Conservation (phyloP, 495 filamentous ascomycete species). For the Penicillium odoratum region DNA sequence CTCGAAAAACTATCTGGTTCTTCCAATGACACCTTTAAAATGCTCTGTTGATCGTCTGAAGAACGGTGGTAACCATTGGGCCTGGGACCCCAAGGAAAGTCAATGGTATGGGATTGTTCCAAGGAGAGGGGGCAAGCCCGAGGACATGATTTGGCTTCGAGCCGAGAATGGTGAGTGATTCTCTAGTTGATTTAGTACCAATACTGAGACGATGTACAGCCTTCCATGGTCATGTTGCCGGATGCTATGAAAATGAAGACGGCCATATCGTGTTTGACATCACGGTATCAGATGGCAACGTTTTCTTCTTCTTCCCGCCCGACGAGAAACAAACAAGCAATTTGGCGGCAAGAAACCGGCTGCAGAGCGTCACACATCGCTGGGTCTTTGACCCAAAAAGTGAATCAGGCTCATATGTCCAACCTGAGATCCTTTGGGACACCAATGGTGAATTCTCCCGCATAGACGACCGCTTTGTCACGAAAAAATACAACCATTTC, state of each 20-base stretch:
- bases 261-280: constrained; percentile 54
- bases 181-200: too few species aligned
- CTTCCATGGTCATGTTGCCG: constrained; percentile 52
- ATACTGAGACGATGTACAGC: constrained; percentile 6
- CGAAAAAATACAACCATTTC: constrained; percentile 55
- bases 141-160: constrained; percentile 42
- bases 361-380: constrained; percentile 30
- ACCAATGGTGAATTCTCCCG: constrained; percentile 57
- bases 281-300: constrained; percentile 50
- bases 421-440: constrained; percentile 37
- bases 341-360: constrained; percentile 19
- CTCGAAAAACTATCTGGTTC: constrained; percentile 51
- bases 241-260: constrained; percentile 49
- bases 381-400: constrained; percentile 15
- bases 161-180: background rate
- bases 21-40: constrained; percentile 52
- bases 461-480: constrained; percentile 57
- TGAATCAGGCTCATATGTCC: constrained; percentile 17
- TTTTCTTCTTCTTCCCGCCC: background rate
- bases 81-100: constrained; percentile 53
- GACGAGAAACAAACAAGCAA: constrained; percentile 20
- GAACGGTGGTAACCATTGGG: constrained; percentile 51
- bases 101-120: constrained; percentile 52
- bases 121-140: constrained; percentile 44
- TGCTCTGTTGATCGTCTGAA: constrained; percentile 51